Base-by-base conservation (phyloP, 2,329 filamentous ascomycete genomes). In the Juglanconis sp. region DNA sequence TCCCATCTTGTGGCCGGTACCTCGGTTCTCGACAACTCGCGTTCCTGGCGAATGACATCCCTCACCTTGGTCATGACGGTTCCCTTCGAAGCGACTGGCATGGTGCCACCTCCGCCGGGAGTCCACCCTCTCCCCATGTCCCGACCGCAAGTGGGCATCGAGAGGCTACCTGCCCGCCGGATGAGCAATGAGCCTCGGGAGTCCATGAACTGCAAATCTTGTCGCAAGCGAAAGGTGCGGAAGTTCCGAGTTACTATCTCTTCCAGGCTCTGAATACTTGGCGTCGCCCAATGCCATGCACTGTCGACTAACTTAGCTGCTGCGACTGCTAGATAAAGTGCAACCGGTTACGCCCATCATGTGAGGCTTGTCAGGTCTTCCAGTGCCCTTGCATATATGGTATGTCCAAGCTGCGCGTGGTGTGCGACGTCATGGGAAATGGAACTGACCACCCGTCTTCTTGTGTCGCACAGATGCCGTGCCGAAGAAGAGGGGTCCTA, bases 151-250 rank as follows among this genome's bases (percentile, higher is more conserved):
- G 87, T 93, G 69, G 88, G 89, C 72, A 94, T 94, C 73, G 89
- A 93, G 76, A 86, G 90, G 63, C 78, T 94, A 66, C 88, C 89
- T 32, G 82, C 87, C 57, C 86, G 88, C 64, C 86, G 89, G 47
- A 79, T 86, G 74, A 87, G 82, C 74, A 88, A 85, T 68, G 90
- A 95, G 73, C 90, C 90, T 46, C 87, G 90, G 69, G 92, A 96
- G 79, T 90, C 90, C 38, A 96, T 96, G 92, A 96, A 96, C 74
- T 96, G 92, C 85, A 96, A 96, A 75, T 95, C 91, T 59, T 96
- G 92, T 79, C 86, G 92, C 67, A 96, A 96, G 76, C 84, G 92
- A 77, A 96, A 96, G 88, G 91, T 94, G 75, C 52, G 78, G 63
- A 15, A n/a, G 8, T 52, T 17, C 61, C 56, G 56, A 42, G 30